phyloP scores from a whole-genome alignment of 345 rosid species.

The Raphanus sativus region DNA sequence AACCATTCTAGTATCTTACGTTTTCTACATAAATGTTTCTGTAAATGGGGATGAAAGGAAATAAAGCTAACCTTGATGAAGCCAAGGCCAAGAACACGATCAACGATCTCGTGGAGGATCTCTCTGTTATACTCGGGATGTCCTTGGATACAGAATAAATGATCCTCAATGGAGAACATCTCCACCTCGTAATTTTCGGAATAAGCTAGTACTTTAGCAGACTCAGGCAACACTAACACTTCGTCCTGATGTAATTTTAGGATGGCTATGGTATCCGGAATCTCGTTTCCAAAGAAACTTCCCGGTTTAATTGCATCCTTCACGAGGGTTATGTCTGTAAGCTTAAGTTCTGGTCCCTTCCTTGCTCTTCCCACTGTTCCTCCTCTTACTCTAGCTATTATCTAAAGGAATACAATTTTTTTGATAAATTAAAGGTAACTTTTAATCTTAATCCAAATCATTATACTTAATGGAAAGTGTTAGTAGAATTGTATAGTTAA shows the following conservation, averaged over 20 bases:
- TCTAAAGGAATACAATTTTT: constrained; percentile 37
- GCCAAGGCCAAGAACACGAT: constrained; percentile 62
- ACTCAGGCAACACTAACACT: constrained; percentile 69
- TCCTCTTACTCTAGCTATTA: constrained; percentile 80
- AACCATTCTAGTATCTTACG: neutral
- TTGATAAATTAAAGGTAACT: neutral
- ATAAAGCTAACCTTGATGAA: constrained; percentile 50
- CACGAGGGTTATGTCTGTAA: constrained; percentile 60
- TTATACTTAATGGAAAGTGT: neutral
- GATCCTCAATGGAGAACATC: constrained; percentile 60
- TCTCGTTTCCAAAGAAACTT: constrained; percentile 42
- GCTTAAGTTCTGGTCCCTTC: constrained; percentile 74
- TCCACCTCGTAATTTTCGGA: constrained; percentile 81
- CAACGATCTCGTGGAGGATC: constrained; percentile 66
- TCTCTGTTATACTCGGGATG: constrained; percentile 90
- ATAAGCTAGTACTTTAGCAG: constrained; percentile 68
- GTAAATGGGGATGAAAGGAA: neutral
- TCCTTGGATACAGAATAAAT: constrained; percentile 85
- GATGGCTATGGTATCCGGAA: constrained; percentile 51
- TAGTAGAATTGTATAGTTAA: neutral
- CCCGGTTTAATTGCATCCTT: constrained; percentile 42
- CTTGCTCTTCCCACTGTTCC: constrained; percentile 73
- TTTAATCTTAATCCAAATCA: neutral
- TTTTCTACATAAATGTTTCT: neutral
- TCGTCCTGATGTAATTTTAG: constrained; percentile 87